Evolutionary conservation across 192 early-diverging fungal genomes (phyloP).

Genomic region (Mortierella hygrophila): DNA sequence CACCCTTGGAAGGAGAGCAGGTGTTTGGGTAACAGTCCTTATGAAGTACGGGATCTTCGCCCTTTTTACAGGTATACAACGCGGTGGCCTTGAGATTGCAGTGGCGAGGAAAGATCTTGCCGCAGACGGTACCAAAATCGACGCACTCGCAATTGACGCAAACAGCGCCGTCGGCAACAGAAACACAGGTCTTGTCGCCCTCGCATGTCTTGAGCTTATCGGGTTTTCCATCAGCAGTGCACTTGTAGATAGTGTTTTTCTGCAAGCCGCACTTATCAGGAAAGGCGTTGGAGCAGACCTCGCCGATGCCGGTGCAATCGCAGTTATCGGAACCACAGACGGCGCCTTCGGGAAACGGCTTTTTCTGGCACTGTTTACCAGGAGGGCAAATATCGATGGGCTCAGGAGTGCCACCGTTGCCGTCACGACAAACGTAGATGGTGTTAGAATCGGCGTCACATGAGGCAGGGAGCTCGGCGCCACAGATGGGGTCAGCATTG

Average conservation of each 20-base stretch:
- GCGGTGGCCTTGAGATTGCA: neutral
- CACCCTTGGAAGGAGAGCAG: conserved; percentile 11
- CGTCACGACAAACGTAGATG: too few relatives aligned
- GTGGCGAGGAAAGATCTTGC: conserved; percentile 3
- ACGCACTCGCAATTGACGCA: conserved; percentile 10
- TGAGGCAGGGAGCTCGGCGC: too few relatives aligned
- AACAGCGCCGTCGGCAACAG: conserved; percentile 9
- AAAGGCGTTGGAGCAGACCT: neutral
- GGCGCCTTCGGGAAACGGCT: too few relatives aligned
- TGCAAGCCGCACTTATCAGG: conserved; percentile 8
- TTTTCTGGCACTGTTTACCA: too few relatives aligned
- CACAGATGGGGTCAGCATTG: too few relatives aligned
- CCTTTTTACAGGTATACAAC: conserved; percentile 15
- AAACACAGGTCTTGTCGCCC: neutral
- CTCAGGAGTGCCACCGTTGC: too few relatives aligned
- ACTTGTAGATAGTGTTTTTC: conserved; percentile 12
- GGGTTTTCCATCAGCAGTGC: neutral
- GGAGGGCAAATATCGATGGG: too few relatives aligned
- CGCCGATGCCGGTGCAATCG: too few relatives aligned
- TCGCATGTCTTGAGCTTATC: neutral
- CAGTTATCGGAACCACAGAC: too few relatives aligned
- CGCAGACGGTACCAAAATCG: neutral
- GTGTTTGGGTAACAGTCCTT: neutral
- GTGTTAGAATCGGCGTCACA: too few relatives aligned
- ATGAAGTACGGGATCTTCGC: neutral